Evolutionary conservation across 2,329 filamentous ascomycete species (phyloP).

Genomic region (Colletotrichum trifolii): DNA sequence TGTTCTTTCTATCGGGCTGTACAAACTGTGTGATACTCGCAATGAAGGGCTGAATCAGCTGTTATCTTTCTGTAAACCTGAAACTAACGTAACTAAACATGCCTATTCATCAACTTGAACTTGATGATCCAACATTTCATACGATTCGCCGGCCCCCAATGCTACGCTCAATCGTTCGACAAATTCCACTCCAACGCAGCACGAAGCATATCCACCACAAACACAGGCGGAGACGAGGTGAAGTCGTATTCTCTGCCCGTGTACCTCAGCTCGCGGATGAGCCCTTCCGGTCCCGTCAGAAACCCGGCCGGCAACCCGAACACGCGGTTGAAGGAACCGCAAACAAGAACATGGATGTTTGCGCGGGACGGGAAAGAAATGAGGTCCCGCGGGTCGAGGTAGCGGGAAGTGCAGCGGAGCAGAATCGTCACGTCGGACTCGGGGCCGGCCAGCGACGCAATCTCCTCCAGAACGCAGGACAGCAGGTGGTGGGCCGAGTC

Average conservation of each 20-base stretch:
- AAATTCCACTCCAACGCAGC: slow-evolving; percentile 16
- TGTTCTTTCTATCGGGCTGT: too few species aligned
- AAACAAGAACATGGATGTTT: slow-evolving; percentile 17
- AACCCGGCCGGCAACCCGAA: slow-evolving; percentile 29
- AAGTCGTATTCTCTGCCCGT: slow-evolving; percentile 34
- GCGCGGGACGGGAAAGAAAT: not conserved
- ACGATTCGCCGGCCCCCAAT: too few species aligned
- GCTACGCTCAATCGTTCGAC: not conserved
- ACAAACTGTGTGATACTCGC: too few species aligned
- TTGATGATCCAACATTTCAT: too few species aligned
- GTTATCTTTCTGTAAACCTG: too few species aligned
- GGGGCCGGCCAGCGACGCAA: slow-evolving; percentile 1
- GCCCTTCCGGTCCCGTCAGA: slow-evolving; percentile 19
- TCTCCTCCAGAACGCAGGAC: slow-evolving; percentile 11
- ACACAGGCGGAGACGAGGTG: slow-evolving; percentile 27
- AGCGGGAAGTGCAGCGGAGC: slow-evolving; percentile 25
- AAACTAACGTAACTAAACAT: too few species aligned
- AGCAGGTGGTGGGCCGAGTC: slow-evolving; percentile 12
- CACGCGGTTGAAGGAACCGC: slow-evolving; percentile 24
- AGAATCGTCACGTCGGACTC: slow-evolving; percentile 30
- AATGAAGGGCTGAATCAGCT: too few species aligned
- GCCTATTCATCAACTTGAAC: too few species aligned
- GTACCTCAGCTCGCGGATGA: slow-evolving; percentile 33
- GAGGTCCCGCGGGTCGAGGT: slow-evolving; percentile 7
- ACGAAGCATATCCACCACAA: slow-evolving; percentile 32